Evolutionary conservation across 495 filamentous ascomycete species (phyloP).

Genomic region (Penicillium diatomitis): DNA sequence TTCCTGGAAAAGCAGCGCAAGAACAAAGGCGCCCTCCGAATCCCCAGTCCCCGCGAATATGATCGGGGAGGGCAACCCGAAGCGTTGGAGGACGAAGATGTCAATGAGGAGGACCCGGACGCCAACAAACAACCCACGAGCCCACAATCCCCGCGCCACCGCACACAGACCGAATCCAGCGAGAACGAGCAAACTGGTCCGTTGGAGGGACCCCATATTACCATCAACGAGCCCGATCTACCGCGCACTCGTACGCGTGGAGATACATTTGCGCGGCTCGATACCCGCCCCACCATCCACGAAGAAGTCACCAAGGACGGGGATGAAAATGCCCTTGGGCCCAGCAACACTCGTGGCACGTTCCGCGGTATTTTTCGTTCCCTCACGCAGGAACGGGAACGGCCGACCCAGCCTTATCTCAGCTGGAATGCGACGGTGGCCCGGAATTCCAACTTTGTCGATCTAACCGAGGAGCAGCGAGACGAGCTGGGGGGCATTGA

Average conservation of each 20-base stretch:
- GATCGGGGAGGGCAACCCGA: constrained; percentile 68
- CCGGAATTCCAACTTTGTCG: constrained; percentile 83
- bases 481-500: constrained; percentile 91
- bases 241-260: constrained; percentile 21
- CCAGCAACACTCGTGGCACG: constrained; percentile 23
- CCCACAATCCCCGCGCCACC: constrained; percentile 8
- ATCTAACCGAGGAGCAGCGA: constrained; percentile 78
- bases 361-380: constrained; percentile 30
- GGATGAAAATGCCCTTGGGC: constrained; percentile 11
- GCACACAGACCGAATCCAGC: constrained; percentile 12
- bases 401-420: constrained; percentile 66
- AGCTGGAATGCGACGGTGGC: constrained; percentile 90
- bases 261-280: constrained; percentile 32
- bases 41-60: constrained; percentile 79
- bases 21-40: constrained; percentile 63
- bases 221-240: constrained; percentile 52
- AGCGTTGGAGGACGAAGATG: constrained; percentile 47
- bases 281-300: constrained; percentile 29
- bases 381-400: constrained; percentile 34
- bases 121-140: constrained; percentile 6
- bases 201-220: constrained; percentile 46
- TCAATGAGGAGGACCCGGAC: constrained; percentile 26
- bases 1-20: constrained; percentile 81
- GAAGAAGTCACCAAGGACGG: constrained; percentile 24
- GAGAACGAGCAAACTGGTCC: constrained; percentile 19